These are phyloP conservation scores for Sporisorium exsertum DNA, from an alignment of 1,284 basidiomycete species.

Conservation along the genomic window DNA sequence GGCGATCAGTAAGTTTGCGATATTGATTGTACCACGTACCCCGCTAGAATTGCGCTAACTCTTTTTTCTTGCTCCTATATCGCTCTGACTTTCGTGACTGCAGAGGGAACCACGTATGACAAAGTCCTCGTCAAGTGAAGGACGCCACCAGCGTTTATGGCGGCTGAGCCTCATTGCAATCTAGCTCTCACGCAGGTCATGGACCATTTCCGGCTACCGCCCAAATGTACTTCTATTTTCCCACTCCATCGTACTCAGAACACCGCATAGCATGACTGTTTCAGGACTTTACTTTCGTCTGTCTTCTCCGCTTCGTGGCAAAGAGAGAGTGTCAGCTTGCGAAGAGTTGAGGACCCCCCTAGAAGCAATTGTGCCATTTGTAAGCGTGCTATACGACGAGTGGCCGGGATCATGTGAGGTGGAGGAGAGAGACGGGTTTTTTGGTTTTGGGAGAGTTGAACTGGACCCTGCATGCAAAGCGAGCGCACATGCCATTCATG, in stretches of 20 bases:
- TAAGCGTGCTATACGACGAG: background rate
- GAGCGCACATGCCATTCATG: background rate
- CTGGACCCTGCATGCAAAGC: slow-evolving; percentile 25
- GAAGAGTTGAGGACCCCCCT: no score
- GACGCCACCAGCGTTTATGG: no score
- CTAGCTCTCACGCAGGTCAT: background rate
- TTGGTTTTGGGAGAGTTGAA: background rate
- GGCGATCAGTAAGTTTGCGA: slow-evolving; percentile 51
- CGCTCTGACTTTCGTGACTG: background rate
- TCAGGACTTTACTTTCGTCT: no score
- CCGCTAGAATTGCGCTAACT: background rate
- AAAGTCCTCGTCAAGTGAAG: slow-evolving; percentile 52
- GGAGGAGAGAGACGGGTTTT: background rate
- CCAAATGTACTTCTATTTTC: slow-evolving; percentile 23
- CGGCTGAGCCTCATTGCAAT: background rate
- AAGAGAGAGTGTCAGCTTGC: no score
- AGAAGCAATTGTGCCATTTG: no score
- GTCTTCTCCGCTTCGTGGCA: no score
- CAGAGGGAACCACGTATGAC: slow-evolving; percentile 64
- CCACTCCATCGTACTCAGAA: background rate
- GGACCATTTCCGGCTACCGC: background rate
- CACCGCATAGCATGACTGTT: background rate
- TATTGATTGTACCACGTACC: background rate
- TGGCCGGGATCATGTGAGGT: slow-evolving; percentile 4
- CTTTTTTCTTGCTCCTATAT: background rate